phyloP scores from a whole-genome alignment of 768 basidiomycete species.

The Tephrocybe sp. region DNA sequence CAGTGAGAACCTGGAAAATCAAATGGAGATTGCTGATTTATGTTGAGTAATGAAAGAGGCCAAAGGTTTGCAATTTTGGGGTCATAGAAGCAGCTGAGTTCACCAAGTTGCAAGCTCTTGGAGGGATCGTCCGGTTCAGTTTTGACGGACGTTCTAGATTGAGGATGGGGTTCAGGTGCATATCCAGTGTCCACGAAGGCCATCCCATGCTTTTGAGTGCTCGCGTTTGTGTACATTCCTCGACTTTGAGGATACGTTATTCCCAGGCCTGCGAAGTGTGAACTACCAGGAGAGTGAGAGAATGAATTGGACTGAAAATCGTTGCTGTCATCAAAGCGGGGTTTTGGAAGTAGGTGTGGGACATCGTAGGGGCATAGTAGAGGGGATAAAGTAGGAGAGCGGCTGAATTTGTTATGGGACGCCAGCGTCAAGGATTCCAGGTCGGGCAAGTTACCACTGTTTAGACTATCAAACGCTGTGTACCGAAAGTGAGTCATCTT shows the following conservation, averaged over 20 bases:
- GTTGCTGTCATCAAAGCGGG: constrained; percentile 17
- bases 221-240: constrained; percentile 3
- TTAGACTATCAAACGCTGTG: constrained; percentile 12
- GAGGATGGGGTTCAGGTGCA: background rate
- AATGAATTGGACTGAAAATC: constrained; percentile 36
- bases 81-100: constrained; percentile 13
- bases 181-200: background rate
- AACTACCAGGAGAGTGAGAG: constrained; percentile 21
- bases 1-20: no score
- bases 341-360: constrained; percentile 11
- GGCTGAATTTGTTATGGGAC: constrained; percentile 23
- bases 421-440: constrained; percentile 24
- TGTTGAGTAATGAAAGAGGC: constrained; percentile 13
- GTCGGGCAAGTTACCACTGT: constrained; percentile 15
- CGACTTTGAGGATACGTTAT: constrained; percentile 10
- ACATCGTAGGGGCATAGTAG: constrained; percentile 16
- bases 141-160: background rate
- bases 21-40: no score
- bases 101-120: constrained; percentile 15
- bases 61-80: constrained; percentile 10
- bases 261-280: constrained; percentile 18
- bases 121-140: constrained; percentile 7
- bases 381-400: constrained; percentile 24
- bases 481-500: constrained; percentile 13
- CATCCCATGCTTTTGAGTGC: background rate